Conservation (phyloP, 2,329 filamentous ascomycete genomes). For the Fusarium keratoplasticum region DNA sequence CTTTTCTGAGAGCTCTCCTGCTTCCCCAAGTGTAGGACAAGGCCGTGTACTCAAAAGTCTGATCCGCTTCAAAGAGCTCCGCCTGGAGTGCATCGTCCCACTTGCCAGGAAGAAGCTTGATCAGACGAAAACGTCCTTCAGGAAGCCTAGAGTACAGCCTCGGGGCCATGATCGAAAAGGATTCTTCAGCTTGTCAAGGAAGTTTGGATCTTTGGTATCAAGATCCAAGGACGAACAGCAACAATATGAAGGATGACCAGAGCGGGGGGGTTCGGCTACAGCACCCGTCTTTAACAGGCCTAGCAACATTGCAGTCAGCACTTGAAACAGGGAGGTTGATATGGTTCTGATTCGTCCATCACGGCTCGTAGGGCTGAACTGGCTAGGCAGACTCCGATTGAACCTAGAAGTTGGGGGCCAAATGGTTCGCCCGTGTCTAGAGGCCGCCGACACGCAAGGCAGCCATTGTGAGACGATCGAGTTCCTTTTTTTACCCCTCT, state of each 20-base stretch:
- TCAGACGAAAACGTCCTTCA: slow-evolving; percentile 21
- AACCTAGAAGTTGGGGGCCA: slow-evolving; percentile 4
- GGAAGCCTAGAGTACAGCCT: slow-evolving; percentile 16
- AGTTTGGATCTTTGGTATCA: neutral
- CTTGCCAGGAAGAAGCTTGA: slow-evolving; percentile 22
- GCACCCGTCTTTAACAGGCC: neutral
- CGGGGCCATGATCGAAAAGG: neutral
- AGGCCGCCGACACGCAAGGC: slow-evolving; percentile 29
- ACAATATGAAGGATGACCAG: neutral
- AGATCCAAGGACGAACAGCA: neutral
- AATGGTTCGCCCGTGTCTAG: slow-evolving; percentile 10
- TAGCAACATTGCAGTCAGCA: neutral
- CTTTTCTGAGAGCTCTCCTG: slow-evolving; percentile 20
- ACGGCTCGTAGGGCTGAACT: slow-evolving; percentile 1
- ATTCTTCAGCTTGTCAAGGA: neutral
- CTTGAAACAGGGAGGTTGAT: neutral
- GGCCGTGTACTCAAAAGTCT: slow-evolving; percentile 33
- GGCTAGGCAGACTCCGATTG: slow-evolving; percentile 1
- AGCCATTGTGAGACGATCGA: neutral
- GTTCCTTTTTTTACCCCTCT: slow-evolving; percentile 1
- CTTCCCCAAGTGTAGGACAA: slow-evolving; percentile 47
- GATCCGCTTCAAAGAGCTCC: slow-evolving; percentile 30
- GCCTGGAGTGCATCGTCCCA: slow-evolving; percentile 24
- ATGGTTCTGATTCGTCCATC: neutral
- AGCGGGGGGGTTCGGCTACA: neutral